Conservation (phyloP, 305 asterid genomes). For the Fraxinus platypoda region DNA sequence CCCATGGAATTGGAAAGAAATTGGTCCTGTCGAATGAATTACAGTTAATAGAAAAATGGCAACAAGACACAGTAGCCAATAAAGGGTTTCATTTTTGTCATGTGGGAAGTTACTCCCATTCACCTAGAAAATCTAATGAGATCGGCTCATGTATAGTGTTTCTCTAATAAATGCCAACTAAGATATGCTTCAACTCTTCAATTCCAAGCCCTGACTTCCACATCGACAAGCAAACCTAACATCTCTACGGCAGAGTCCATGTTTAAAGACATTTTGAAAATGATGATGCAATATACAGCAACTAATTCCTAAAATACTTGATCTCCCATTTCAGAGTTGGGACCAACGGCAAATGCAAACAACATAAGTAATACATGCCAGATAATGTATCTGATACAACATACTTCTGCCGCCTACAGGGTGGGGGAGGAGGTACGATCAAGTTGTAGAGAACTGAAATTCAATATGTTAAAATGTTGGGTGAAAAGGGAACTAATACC, state of each 20-base stretch:
- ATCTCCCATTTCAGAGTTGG: not conserved
- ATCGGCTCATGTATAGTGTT: not conserved
- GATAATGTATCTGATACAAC: slow-evolving; percentile 3
- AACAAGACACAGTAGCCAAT: not conserved
- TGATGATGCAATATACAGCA: slow-evolving; percentile 1
- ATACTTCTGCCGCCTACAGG: not conserved
- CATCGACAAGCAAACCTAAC: slow-evolving; percentile 17
- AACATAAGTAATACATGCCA: slow-evolving; percentile 11
- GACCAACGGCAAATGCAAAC: slow-evolving; percentile 12
- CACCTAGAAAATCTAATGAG: not conserved
- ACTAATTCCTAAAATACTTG: not conserved
- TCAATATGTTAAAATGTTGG: slow-evolving; percentile 12
- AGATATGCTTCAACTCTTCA: not conserved
- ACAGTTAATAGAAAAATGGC: not conserved
- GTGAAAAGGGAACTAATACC: slow-evolving; percentile 45
- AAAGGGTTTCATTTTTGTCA: not conserved
- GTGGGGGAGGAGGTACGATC: not conserved
- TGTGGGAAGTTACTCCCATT: not conserved
- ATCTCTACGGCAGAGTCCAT: slow-evolving; percentile 12
- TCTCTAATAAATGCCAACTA: not conserved
- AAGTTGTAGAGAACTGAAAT: slow-evolving; percentile 11
- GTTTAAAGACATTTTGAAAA: slow-evolving; percentile 7
- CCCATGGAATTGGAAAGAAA: not conserved
- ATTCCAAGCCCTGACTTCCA: slow-evolving; percentile 11
- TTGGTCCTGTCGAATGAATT: not conserved